Evolutionary conservation across 495 filamentous ascomycete species (phyloP).

Genomic region (Lasiosphaeria miniovina): DNA sequence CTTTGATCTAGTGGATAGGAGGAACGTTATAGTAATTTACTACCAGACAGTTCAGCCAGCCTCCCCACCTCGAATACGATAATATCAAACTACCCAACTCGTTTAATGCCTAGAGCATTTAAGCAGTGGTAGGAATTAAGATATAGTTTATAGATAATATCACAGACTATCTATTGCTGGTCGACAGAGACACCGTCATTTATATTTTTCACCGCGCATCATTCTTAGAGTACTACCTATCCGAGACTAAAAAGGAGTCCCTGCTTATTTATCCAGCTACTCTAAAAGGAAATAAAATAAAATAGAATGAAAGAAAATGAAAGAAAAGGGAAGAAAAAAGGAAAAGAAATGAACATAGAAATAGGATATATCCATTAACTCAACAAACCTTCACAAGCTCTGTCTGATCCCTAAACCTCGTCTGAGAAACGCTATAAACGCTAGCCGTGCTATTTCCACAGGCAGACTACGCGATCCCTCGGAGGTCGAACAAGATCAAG

Average conservation of each 20-base stretch:
- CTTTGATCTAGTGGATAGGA: not conserved
- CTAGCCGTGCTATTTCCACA: not conserved
- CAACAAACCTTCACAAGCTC: too few relatives aligned
- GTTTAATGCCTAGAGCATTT: not conserved
- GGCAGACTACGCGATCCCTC: not conserved
- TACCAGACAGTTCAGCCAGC: not conserved
- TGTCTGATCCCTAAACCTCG: not conserved
- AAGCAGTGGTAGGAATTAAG: not conserved
- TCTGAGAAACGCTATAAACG: not conserved
- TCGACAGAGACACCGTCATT: not conserved
- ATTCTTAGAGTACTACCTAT: not conserved
- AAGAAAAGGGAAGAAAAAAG: not conserved
- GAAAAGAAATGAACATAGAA: too few relatives aligned
- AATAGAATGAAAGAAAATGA: not conserved
- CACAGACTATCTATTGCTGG: not conserved
- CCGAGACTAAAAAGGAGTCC: not conserved
- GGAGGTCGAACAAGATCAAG: not conserved
- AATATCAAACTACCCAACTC: not conserved
- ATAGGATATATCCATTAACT: too few relatives aligned
- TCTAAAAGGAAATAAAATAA: not conserved
- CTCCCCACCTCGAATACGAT: not conserved
- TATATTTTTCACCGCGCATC: not conserved
- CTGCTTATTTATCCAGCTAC: not conserved
- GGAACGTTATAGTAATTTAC: not conserved
- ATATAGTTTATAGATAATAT: not conserved